Base-by-base conservation (phyloP, 192 early-diverging fungal species). In the Podila epigama region DNA sequence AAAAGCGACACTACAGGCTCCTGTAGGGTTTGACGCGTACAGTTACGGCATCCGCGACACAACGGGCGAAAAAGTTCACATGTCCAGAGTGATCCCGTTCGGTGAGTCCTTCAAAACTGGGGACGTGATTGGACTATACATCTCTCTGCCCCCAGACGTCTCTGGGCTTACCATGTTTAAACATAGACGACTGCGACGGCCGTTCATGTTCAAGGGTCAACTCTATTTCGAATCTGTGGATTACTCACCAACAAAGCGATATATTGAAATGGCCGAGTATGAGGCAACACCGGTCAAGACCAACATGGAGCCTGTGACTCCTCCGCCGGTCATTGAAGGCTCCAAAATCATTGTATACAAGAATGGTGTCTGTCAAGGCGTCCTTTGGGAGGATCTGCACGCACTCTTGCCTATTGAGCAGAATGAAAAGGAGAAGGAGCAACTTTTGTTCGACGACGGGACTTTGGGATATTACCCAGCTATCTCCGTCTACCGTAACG, bases 21-120 rank as follows among this genome's bases (percentile, higher is more conserved):
- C 89, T 5, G 87, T 90, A 37, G 89, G 89, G 4, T 89, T 86
- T 67, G 89, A 91, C 63, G 85, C 70, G 10, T 91, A 90, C 51
- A 83, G 86, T 56, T 91, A 90, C 62, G 89, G 86, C 2, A 79
- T 84, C 44, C 82, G 89, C 9, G 89, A 91, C 62, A 78, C 81
- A 16, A 88, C 88, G 12, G 89, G 89, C 12, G 87, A 91, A 51
- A 86, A 81, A 34, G 68, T 90, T 5, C 84, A 82, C 58, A 80
- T 82, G 60, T 89, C 89, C 15, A 66, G 80, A 10, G 81, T 81
- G 22, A 37, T 51, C 31, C 58, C 60, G 2, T 90, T 69, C 71
- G 89, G 87, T 0, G 89, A 90, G 53, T 55, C 89, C 3, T 91
- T 89, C 65, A 55, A 75, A 40, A 79, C 84, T 0, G 88, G 89